phyloP scores from a whole-genome alignment of 73 alveolate genomes.

The Effrenium voratum region DNA sequence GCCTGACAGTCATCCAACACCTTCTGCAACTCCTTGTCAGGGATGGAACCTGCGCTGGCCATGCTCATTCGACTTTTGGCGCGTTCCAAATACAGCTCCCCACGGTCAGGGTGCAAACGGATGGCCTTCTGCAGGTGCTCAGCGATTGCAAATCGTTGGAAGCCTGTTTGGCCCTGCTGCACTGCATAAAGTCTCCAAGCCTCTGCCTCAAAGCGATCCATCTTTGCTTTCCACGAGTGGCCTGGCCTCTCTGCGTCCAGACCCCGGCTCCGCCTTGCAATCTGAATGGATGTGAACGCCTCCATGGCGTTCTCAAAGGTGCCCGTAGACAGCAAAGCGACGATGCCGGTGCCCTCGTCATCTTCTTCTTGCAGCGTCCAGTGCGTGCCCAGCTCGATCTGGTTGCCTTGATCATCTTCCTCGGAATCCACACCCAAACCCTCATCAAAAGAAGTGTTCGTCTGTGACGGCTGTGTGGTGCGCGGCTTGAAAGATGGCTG shows the following conservation, averaged over 20 bases:
- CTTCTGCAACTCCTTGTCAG: constrained; percentile 28
- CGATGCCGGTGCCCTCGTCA: constrained; percentile 67
- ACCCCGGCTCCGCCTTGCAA: constrained; percentile 47
- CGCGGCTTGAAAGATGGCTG: neutral
- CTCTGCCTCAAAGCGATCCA: constrained; percentile 65
- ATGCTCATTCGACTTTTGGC: neutral
- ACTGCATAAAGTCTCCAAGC: constrained; percentile 56
- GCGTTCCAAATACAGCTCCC: constrained; percentile 22
- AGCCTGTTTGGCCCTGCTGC: neutral
- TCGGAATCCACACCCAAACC: neutral
- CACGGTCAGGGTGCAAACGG: constrained; percentile 35
- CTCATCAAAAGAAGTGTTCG: neutral
- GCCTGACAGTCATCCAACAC: constrained; percentile 47
- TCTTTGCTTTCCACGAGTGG: constrained; percentile 69
- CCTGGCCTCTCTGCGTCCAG: constrained; percentile 63
- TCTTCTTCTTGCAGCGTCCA: constrained; percentile 39
- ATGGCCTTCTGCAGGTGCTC: constrained; percentile 64
- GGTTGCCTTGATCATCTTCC: neutral
- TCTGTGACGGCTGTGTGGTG: too few species aligned
- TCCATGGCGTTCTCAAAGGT: constrained; percentile 1
- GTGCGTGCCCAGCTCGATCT: neutral
- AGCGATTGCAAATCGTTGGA: constrained; percentile 60
- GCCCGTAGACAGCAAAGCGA: constrained; percentile 56
- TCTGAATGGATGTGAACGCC: constrained; percentile 77
- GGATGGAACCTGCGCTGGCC: neutral